These are phyloP conservation scores for Aspergillus aculeatus DNA, from an alignment of 2,329 filamentous ascomycete species.

Conservation along the genomic window DNA sequence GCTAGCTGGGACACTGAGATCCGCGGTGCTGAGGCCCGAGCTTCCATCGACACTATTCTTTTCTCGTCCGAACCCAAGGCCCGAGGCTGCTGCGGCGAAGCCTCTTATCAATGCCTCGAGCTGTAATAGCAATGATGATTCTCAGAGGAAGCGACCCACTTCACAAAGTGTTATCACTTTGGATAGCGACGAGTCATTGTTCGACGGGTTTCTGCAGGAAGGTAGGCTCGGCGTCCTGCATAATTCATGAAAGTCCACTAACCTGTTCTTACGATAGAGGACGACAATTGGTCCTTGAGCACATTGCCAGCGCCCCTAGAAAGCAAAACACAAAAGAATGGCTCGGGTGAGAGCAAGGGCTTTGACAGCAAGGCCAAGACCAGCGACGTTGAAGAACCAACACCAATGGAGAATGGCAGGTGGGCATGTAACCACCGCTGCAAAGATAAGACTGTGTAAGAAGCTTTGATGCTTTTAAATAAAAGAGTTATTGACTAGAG, in stretches of 20 bases:
- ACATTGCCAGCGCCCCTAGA: neutral
- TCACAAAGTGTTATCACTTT: conserved; percentile 47
- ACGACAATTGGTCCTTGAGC: conserved; percentile 10
- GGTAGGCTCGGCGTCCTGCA: conserved; percentile 24
- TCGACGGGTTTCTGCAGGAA: conserved; percentile 52
- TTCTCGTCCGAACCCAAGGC: conserved; percentile 2
- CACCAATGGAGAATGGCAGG: conserved; percentile 65
- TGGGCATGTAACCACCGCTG: conserved; percentile 74
- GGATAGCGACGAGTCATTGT: conserved; percentile 53
- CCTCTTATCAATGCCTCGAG: conserved; percentile 19
- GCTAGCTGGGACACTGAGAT: conserved; percentile 56
- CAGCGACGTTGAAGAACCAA: conserved; percentile 39
- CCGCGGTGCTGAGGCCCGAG: conserved; percentile 53
- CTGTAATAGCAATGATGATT: conserved; percentile 20
- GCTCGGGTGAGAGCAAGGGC: conserved; percentile 9
- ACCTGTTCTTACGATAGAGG: neutral
- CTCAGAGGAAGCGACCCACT: conserved; percentile 10
- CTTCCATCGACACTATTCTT: conserved; percentile 50
- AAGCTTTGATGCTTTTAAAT: conserved; percentile 28
- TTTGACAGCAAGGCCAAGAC: conserved; percentile 11
- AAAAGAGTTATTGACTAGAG: conserved; percentile 14
- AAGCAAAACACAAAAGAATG: neutral
- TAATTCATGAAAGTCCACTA: neutral
- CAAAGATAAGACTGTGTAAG: conserved; percentile 54
- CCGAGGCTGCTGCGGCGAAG: conserved; percentile 16